phyloP scores from a whole-genome alignment of 2,329 filamentous ascomycete genomes.

The Ascochyta viciae-villosae region DNA sequence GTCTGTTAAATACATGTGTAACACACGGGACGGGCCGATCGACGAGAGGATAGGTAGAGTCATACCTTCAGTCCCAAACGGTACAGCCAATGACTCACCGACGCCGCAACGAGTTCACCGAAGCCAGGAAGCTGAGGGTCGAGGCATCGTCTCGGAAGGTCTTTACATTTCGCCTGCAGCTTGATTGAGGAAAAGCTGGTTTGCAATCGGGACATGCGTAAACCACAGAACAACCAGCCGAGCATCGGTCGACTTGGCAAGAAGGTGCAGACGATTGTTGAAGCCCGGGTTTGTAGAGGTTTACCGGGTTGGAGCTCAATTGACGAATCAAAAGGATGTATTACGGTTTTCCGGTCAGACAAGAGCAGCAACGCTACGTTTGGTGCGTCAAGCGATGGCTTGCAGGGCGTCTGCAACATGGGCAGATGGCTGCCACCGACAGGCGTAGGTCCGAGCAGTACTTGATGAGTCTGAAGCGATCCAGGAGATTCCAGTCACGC shows the following conservation, averaged over 20 bases:
- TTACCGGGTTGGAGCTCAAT: constrained; percentile 8
- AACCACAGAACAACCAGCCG: not conserved
- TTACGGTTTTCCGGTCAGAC: constrained; percentile 41
- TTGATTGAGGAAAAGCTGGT: not conserved
- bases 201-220: not conserved
- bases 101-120: not conserved
- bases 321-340: constrained; percentile 28
- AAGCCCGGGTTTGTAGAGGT: constrained; percentile 14
- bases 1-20: constrained; percentile 13
- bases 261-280: constrained; percentile 33
- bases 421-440: constrained; percentile 26
- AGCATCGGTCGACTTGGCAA: constrained; percentile 29
- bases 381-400: constrained; percentile 29
- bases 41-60: constrained; percentile 24
- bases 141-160: not conserved
- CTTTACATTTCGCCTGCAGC: not conserved
- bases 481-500: constrained; percentile 4
- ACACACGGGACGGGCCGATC: constrained; percentile 31
- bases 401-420: constrained; percentile 19
- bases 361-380: constrained; percentile 31
- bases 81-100: constrained; percentile 1
- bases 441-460: constrained; percentile 22
- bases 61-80: constrained; percentile 17
- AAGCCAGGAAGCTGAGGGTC: not conserved
- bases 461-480: constrained; percentile 27